These are phyloP conservation scores for Elongisporangium senticosum DNA, from an alignment of 352 stramenopile genomes.

Conservation along the genomic window DNA sequence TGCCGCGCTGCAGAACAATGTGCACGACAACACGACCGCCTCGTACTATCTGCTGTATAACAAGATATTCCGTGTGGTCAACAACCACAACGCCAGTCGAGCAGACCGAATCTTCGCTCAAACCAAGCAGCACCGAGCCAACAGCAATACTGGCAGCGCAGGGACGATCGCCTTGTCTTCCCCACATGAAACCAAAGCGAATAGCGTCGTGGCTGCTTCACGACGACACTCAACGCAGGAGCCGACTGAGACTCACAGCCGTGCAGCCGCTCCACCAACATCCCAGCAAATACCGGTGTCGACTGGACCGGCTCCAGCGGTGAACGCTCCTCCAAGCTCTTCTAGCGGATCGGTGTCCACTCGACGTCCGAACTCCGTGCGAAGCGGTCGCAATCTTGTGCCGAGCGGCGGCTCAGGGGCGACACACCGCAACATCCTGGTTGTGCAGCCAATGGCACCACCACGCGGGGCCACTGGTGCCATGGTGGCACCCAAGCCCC, in stretches of 20 bases:
- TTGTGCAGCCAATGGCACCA: not conserved
- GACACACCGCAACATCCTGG: not conserved
- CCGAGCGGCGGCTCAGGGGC: not conserved
- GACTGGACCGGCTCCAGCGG: constrained; percentile 8
- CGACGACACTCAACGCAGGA: constrained; percentile 4
- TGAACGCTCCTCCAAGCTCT: constrained; percentile 9
- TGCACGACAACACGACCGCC: constrained; percentile 65
- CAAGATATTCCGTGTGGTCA: constrained; percentile 41
- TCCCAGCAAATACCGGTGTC: constrained; percentile 4
- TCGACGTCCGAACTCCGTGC: constrained; percentile 34
- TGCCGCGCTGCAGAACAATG: constrained; percentile 33
- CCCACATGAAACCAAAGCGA: constrained; percentile 8
- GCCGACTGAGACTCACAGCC: not conserved
- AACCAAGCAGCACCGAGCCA: constrained; percentile 4
- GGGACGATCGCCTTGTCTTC: constrained; percentile 11
- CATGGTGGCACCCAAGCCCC: not conserved
- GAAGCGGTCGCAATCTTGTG: constrained; percentile 45
- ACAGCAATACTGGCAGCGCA: constrained; percentile 6
- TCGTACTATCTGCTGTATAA: constrained; percentile 74
- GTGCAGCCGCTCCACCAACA: not conserved
- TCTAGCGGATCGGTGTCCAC: constrained; percentile 5
- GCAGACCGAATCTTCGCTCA: constrained; percentile 1
- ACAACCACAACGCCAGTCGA: constrained; percentile 11
- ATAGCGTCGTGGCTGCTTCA: constrained; percentile 1
- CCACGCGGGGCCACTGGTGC: not conserved